A percentile compares a stretch with the other conserved stretches of the same genome.
phyloP scores from a whole-genome alignment of 257 asterid species.

The Solanum rostratum region DNA sequence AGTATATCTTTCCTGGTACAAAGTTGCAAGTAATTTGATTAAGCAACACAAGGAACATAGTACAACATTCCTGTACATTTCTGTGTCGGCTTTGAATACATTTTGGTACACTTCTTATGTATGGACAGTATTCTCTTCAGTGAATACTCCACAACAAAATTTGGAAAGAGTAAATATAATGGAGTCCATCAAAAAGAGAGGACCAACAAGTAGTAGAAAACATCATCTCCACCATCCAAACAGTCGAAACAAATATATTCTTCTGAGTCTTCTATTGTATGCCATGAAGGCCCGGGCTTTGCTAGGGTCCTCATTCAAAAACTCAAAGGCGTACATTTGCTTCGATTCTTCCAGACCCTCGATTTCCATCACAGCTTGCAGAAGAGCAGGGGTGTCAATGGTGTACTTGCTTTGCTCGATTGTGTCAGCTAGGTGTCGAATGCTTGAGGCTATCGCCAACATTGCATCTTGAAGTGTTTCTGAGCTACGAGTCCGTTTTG shows the following conservation, averaged over 20 bases:
- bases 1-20: background rate
- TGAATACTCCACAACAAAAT: background rate
- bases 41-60: background rate
- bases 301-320: background rate
- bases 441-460: background rate
- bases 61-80: background rate
- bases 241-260: background rate
- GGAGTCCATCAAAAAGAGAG: background rate
- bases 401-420: background rate
- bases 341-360: background rate
- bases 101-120: background rate
- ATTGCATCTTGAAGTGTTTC: background rate
- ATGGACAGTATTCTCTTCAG: background rate
- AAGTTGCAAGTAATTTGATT: background rate
- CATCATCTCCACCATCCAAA: constrained; percentile 2
- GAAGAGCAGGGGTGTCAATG: background rate
- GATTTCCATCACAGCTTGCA: background rate
- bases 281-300: background rate
- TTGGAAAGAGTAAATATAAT: background rate
- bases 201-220: background rate
- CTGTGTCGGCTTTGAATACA: background rate
- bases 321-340: background rate
- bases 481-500: background rate
- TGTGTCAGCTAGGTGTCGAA: background rate
- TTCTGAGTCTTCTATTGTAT: background rate